Evolutionary conservation across 1,284 basidiomycete genomes (phyloP).

Genomic region (Ceratobasidium sp.): DNA sequence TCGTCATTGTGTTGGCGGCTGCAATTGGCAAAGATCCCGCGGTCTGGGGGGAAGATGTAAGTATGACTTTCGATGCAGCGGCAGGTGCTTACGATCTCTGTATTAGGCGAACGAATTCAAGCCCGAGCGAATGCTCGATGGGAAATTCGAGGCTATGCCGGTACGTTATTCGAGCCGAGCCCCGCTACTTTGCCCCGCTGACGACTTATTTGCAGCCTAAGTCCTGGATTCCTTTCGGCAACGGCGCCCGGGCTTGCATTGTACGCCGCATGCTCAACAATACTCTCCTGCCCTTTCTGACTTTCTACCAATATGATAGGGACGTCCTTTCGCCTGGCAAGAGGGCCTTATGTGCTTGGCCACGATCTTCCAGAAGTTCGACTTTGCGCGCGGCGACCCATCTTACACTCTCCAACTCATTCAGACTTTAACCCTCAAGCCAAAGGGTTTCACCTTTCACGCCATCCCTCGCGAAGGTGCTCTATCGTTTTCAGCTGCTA

Average conservation of each 20-base stretch:
- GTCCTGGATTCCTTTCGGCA: constrained; percentile 52
- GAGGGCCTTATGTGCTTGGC: constrained; percentile 55
- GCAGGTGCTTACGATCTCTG: no score
- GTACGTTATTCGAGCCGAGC: constrained; percentile 11
- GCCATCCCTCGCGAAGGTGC: constrained; percentile 52
- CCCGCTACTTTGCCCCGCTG: neutral
- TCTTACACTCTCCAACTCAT: constrained; percentile 54
- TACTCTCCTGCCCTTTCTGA: neutral
- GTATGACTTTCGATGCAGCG: neutral
- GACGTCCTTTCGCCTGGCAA: constrained; percentile 56
- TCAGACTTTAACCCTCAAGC: constrained; percentile 57
- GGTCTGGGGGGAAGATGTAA: constrained; percentile 56
- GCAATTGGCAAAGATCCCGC: constrained; percentile 55
- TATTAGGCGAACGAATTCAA: constrained; percentile 50
- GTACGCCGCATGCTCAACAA: constrained; percentile 37
- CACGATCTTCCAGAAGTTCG: constrained; percentile 55
- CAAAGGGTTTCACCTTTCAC: constrained; percentile 54
- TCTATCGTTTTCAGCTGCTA: constrained; percentile 2
- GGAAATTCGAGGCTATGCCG: constrained; percentile 53
- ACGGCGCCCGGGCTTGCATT: constrained; percentile 55
- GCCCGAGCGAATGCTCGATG: constrained; percentile 67
- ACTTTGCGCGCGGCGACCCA: constrained; percentile 53
- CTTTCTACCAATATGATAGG: neutral
- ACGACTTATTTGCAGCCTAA: constrained; percentile 30
- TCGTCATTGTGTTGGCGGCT: constrained; percentile 50